Base-by-base conservation (phyloP, 208 protist species). In the Kentomonas sorsogonicus region DNA sequence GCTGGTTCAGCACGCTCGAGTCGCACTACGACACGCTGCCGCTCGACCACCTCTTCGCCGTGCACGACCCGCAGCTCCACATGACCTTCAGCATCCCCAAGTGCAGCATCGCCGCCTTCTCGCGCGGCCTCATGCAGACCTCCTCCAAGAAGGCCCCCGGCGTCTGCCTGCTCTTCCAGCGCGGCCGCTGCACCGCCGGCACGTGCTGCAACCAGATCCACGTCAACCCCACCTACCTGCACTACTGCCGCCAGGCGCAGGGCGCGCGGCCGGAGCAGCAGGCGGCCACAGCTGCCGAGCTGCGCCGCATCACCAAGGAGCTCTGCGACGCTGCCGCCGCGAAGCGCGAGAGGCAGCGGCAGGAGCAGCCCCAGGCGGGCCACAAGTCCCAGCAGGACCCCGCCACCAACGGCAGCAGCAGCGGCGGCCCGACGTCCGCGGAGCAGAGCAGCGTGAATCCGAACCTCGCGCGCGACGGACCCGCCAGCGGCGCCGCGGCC, bases 141-240 rank as follows among this genome's bases (percentile, higher is more conserved):
- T 88, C 78, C 0, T 53, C 62, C 15, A 78, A 79, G 46, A 92
- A 89, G 64, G 71, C 77, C 9, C 81, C 85, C 10, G 88, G 80
- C 62, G 72, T 92, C 11, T 94, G 87, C 43, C 75, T 94, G 64
- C 69, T 94, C 20, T 91, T 84, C 68, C 87, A 92, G 69, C 69
- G 76, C 20, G 72, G 71, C 53, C 81, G 79, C 33, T 94, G 87
- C 71, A 94, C 83, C 41, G 83, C 84, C 3, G 72, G 65, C 38
- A 48, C 70, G 44, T 86, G 84, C 66, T 94, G 87, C 63, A 94
- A 94, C 62, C 87, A 94, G 38, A 85, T 92, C 52, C 87, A 94
- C 73, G 82, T 94, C 22, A 43, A 63, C 22, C 69, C 74, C 29
- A 18, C 50, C 30, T 92, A 90, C 67, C 69, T 91, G 29, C 57